These are phyloP conservation scores for Phytophthora idaei DNA, from an alignment of 352 stramenopile genomes.

Conservation along the genomic window DNA sequence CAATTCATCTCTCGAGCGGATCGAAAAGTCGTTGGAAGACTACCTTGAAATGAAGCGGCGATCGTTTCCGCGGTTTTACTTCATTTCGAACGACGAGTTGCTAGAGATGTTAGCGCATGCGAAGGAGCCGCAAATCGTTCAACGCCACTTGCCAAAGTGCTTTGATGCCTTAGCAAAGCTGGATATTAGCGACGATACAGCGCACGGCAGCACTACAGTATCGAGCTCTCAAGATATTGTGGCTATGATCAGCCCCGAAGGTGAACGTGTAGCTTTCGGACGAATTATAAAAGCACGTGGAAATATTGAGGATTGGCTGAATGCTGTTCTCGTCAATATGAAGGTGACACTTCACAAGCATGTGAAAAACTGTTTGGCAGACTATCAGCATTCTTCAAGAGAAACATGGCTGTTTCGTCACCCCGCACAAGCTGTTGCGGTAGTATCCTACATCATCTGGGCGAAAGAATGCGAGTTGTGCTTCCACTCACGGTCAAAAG, in stretches of 20 bases:
- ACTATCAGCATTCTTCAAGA: constrained; percentile 86
- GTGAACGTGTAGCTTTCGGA: constrained; percentile 78
- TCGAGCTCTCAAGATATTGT: constrained; percentile 58
- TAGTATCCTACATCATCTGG: constrained; percentile 91
- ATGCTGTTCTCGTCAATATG: constrained; percentile 78
- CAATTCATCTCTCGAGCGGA: constrained; percentile 69
- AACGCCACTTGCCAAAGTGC: constrained; percentile 84
- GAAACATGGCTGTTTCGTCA: constrained; percentile 89
- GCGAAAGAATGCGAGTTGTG: constrained; percentile 72
- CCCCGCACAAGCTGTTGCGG: constrained; percentile 90
- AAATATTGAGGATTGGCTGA: constrained; percentile 90
- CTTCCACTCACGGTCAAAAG: constrained; percentile 54
- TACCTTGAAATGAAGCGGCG: constrained; percentile 87
- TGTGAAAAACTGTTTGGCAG: constrained; percentile 80
- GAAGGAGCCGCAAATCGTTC: constrained; percentile 78
- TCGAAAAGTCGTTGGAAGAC: constrained; percentile 84
- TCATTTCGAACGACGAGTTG: constrained; percentile 89
- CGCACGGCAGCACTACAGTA: constrained; percentile 8
- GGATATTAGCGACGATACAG: constrained; percentile 64
- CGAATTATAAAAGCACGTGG: constrained; percentile 80
- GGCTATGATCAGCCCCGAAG: constrained; percentile 83
- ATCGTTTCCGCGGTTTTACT: constrained; percentile 88
- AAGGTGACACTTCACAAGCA: constrained; percentile 65
- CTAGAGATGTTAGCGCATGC: constrained; percentile 84
- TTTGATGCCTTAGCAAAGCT: constrained; percentile 85